Conservation (phyloP, 495 filamentous ascomycete genomes). For the Diplogelasinospora grovesii region DNA sequence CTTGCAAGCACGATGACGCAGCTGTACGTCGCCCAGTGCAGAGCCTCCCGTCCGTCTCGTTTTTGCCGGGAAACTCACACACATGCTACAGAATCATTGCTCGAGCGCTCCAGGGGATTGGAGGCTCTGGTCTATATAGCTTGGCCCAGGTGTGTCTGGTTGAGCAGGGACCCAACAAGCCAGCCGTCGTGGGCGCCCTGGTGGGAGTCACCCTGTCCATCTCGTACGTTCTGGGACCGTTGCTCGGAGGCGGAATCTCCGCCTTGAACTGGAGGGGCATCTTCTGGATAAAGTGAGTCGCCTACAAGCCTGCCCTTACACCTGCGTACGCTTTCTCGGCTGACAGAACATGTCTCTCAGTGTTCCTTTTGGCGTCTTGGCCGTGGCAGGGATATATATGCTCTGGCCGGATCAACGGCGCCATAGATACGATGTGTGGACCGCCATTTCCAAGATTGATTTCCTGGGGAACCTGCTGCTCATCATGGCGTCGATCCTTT, state of each 20-base stretch:
- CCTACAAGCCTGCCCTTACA: too few species aligned
- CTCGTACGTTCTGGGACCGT: slow-evolving; percentile 51
- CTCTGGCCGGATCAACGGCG: slow-evolving; percentile 36
- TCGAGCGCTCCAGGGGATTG: slow-evolving; percentile 56
- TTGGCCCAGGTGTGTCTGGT: slow-evolving; percentile 48
- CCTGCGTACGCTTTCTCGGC: too few species aligned
- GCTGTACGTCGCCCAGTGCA: slow-evolving; percentile 50
- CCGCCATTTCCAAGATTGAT: slow-evolving; percentile 42
- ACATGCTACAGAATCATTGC: slow-evolving; percentile 42
- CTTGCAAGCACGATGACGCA: slow-evolving; percentile 43
- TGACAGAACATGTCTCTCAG: slow-evolving; percentile 16
- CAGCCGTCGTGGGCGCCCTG: slow-evolving; percentile 37
- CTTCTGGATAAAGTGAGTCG: slow-evolving; percentile 63
- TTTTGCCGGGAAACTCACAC: too few species aligned
- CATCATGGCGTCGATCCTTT: slow-evolving; percentile 47
- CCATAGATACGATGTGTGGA: slow-evolving; percentile 15
- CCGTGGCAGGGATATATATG: slow-evolving; percentile 51
- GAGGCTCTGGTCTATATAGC: slow-evolving; percentile 53
- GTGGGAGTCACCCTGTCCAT: slow-evolving; percentile 39
- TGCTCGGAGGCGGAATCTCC: slow-evolving; percentile 64
- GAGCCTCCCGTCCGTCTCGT: too few species aligned
- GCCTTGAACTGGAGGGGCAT: slow-evolving; percentile 61
- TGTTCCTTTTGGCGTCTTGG: slow-evolving; percentile 50
- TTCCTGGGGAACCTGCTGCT: slow-evolving; percentile 50
- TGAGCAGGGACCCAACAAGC: slow-evolving; percentile 47